phyloP scores from a whole-genome alignment of 495 filamentous ascomycete species.

The Neurospora sp. region DNA sequence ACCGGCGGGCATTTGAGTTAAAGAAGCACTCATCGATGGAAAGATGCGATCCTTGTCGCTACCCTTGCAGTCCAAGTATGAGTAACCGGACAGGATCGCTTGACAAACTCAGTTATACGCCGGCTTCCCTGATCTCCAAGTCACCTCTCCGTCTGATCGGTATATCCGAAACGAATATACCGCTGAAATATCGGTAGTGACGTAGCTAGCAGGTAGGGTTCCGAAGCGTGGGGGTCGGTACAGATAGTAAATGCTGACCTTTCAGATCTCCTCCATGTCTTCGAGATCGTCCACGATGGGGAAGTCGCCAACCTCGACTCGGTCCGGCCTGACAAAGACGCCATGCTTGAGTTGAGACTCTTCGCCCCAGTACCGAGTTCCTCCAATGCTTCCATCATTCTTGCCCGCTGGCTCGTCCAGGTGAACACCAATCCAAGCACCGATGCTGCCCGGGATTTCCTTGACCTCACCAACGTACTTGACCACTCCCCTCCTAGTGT shows the following conservation, averaged over 20 bases:
- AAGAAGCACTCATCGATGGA: not conserved
- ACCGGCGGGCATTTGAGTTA: not conserved
- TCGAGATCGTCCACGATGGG: slow-evolving; percentile 65
- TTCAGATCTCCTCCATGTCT: slow-evolving; percentile 79
- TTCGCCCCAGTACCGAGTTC: slow-evolving; percentile 65
- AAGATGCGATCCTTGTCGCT: not conserved
- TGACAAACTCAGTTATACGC: not conserved
- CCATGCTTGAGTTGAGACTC: slow-evolving; percentile 56
- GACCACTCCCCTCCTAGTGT: slow-evolving; percentile 73
- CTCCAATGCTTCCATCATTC: slow-evolving; percentile 80
- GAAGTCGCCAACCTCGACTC: slow-evolving; percentile 82
- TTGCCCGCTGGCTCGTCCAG: slow-evolving; percentile 82
- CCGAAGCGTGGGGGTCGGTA: not conserved
- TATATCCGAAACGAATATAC: not conserved
- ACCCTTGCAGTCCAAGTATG: not conserved
- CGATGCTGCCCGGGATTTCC: slow-evolving; percentile 60
- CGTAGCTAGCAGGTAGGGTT: not conserved
- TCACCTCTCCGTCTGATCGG: not conserved
- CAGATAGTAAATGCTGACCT: slow-evolving; percentile 6
- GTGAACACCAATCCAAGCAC: slow-evolving; percentile 77
- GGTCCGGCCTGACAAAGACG: slow-evolving; percentile 81
- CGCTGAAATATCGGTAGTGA: not conserved
- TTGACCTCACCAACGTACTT: slow-evolving; percentile 73
- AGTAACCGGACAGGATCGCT: not conserved
- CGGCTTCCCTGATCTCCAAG: not conserved